Conservation (phyloP, 1,284 basidiomycete genomes). For the Ustilago curta region DNA sequence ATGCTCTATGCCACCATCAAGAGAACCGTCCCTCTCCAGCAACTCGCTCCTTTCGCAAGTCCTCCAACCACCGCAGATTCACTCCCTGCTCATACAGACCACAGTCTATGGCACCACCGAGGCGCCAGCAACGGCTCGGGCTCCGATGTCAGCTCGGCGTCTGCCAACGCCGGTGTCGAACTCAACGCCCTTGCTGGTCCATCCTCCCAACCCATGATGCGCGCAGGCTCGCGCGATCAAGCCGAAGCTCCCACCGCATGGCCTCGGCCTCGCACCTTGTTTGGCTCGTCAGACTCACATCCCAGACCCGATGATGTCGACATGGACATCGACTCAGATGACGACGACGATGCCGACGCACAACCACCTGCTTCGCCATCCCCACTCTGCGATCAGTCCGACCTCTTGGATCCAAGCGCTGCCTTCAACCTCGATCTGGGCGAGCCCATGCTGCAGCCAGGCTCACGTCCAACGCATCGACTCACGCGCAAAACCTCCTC, state of each 20-base stretch:
- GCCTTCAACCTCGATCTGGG: slow-evolving; percentile 27
- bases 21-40: slow-evolving; percentile 41
- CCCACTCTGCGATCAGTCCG: slow-evolving; percentile 42
- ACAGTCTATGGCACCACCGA: slow-evolving; percentile 38
- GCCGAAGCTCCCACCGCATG: slow-evolving; percentile 10
- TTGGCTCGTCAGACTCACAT: slow-evolving; percentile 33
- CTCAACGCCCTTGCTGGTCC: slow-evolving; percentile 33
- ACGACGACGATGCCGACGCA: slow-evolving; percentile 32
- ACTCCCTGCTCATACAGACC: slow-evolving; percentile 4
- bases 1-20: slow-evolving; percentile 27
- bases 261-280: slow-evolving; percentile 29
- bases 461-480: slow-evolving; percentile 33
- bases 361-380: slow-evolving; percentile 52
- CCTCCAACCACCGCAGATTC: slow-evolving; percentile 3
- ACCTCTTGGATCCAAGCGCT: slow-evolving; percentile 19
- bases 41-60: slow-evolving; percentile 23
- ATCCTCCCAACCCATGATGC: slow-evolving; percentile 41
- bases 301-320: slow-evolving; percentile 30
- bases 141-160: slow-evolving; percentile 41
- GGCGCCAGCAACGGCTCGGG: slow-evolving; percentile 40
- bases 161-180: slow-evolving; percentile 34
- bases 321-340: slow-evolving; percentile 52
- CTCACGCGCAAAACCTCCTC: slow-evolving; percentile 36
- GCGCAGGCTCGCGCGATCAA: slow-evolving; percentile 25
- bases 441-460: slow-evolving; percentile 46